Conservation (phyloP, 768 basidiomycete genomes). For the Pulveroboletus ravenelii region DNA sequence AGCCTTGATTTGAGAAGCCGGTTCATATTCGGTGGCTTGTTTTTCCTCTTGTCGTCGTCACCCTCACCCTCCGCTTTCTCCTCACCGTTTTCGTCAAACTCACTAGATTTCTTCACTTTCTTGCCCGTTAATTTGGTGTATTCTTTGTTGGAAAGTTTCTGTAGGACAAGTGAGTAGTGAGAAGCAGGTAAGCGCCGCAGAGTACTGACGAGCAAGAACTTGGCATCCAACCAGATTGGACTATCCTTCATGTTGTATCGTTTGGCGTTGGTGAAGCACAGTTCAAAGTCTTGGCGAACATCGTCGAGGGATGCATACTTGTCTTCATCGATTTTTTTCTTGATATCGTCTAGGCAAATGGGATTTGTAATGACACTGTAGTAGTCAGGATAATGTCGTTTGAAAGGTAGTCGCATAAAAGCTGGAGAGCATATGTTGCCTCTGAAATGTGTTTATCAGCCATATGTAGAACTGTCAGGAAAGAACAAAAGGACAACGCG, state of each 20-base stretch:
- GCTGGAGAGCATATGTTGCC: conserved; percentile 58
- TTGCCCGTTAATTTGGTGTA: conserved; percentile 43
- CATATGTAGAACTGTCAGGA: conserved; percentile 35
- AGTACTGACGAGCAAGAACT: conserved; percentile 63
- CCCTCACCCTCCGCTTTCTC: conserved; percentile 40
- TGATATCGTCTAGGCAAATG: conserved; percentile 87
- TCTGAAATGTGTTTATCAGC: conserved; percentile 38
- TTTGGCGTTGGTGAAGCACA: conserved; percentile 78
- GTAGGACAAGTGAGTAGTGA: conserved; percentile 2
- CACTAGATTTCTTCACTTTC: conserved; percentile 35
- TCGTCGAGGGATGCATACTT: conserved; percentile 59
- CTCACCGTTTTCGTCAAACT: conserved; percentile 37
- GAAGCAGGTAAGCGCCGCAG: background rate
- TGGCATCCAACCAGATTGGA: conserved; percentile 77
- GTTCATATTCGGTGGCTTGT: conserved; percentile 59
- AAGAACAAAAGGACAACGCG: conserved; percentile 42
- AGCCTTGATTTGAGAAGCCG: conserved; percentile 64
- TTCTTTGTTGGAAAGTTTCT: conserved; percentile 49
- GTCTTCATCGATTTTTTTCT: conserved; percentile 61
- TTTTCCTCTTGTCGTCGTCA: conserved; percentile 42
- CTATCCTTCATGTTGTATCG: conserved; percentile 79
- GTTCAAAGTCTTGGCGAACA: conserved; percentile 68
- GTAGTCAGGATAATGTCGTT: conserved; percentile 81
- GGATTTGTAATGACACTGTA: conserved; percentile 75
- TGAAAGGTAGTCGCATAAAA: conserved; percentile 68